A percentile compares a stretch with the other conserved stretches of the same genome.
Conservation (phyloP, 441 rosid genomes). For the Eruca vesicaria region DNA sequence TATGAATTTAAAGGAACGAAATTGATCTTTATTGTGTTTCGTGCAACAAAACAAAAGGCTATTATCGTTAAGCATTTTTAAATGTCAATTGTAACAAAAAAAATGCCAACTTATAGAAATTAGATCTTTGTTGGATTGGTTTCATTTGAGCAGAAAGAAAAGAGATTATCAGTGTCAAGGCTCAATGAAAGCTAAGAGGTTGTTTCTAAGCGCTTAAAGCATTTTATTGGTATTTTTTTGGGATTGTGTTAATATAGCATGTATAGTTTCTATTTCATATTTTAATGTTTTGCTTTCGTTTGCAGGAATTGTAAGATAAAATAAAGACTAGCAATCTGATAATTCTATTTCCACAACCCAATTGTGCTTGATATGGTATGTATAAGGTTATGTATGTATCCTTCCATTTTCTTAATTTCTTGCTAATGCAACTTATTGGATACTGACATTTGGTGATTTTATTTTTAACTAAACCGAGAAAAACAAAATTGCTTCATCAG, state of each 20-base stretch:
- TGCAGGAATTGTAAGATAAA: constrained; percentile 26
- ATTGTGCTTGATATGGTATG: constrained; percentile 20
- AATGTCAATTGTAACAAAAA: neutral
- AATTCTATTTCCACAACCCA: neutral
- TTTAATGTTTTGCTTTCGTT: neutral
- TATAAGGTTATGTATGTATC: neutral
- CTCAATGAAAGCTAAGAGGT: constrained; percentile 19
- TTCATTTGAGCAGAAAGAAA: constrained; percentile 15
- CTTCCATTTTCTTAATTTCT: neutral
- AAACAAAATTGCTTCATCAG: constrained; percentile 7
- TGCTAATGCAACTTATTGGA: neutral
- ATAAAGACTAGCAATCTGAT: neutral
- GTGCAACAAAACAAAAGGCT: neutral
- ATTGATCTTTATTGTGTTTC: neutral
- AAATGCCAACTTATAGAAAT: neutral
- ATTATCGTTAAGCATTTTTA: neutral
- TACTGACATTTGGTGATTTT: neutral
- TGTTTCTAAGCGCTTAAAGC: neutral
- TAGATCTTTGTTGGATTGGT: constrained; percentile 19
- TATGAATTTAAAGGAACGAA: constrained; percentile 2
- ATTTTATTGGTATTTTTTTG: neutral
- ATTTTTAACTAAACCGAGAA: neutral
- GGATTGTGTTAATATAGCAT: neutral
- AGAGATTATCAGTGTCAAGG: neutral
- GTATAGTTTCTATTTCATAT: neutral